Evolutionary conservation across 2,329 filamentous ascomycete genomes (phyloP).

Genomic region (Neurospora sp.): DNA sequence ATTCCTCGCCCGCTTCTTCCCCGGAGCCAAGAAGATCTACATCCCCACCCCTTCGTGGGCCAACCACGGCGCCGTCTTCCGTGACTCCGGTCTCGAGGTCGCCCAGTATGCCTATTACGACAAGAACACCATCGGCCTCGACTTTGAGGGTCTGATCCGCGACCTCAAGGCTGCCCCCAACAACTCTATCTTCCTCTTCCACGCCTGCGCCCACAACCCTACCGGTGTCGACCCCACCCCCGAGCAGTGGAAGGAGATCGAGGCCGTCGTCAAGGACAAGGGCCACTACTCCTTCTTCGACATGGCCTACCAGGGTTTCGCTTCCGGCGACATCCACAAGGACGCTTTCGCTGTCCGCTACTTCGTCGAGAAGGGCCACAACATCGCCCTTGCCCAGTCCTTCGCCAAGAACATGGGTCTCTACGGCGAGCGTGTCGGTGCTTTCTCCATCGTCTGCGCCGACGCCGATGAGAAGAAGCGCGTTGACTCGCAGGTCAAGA

Average conservation of each 20-base stretch:
- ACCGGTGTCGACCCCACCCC: constrained; percentile 89
- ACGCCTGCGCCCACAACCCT: constrained; percentile 96
- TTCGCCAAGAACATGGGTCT: constrained; percentile 99
- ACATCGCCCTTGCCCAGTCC: constrained; percentile 79
- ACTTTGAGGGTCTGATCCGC: constrained; percentile 86
- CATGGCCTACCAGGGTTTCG: constrained; percentile 99
- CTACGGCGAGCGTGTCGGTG: constrained; percentile 95
- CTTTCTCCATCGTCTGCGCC: constrained; percentile 84
- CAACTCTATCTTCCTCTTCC: constrained; percentile 83
- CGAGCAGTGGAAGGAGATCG: constrained; percentile 89
- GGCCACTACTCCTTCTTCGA: constrained; percentile 96
- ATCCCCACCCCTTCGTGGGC: constrained; percentile 95
- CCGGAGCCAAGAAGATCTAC: constrained; percentile 88
- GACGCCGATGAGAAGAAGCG: constrained; percentile 87
- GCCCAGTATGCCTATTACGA: constrained; percentile 98
- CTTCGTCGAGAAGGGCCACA: constrained; percentile 88
- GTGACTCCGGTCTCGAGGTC: constrained; percentile 80
- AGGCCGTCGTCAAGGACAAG: constrained; percentile 72
- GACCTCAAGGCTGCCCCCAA: constrained; percentile 84
- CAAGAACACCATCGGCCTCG: constrained; percentile 95
- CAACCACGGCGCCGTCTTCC: constrained; percentile 96
- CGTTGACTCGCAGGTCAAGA: constrained; percentile 96
- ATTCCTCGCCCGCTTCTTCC: constrained; percentile 88
- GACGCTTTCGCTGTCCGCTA: constrained; percentile 90
- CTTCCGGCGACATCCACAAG: constrained; percentile 80